Base-by-base conservation (phyloP, 768 basidiomycete species). In the Phaffia tasmanica region DNA sequence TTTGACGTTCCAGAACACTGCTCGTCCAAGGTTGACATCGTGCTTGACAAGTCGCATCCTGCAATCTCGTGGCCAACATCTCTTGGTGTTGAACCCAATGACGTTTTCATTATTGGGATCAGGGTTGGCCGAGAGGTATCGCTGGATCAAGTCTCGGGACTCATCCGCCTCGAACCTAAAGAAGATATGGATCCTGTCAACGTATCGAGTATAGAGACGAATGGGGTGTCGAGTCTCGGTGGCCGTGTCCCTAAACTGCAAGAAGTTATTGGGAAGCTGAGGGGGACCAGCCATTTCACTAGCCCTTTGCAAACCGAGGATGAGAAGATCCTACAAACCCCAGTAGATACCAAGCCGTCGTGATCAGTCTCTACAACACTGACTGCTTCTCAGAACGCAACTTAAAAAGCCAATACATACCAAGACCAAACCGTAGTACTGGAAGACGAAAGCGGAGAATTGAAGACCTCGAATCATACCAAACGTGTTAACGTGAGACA, bases 1-100 rank as follows among this genome's bases (percentile, higher is more conserved):
- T 79, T 97, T 95, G 76, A 98, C 89, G 74, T 99, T 98, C 95
- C 94, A 99, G 79, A 95, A 98, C 11, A 97, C 95, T 1, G 95
- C 95, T 69, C 95, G 84, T 25, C 94, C 95, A 55, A 99, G 81
- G 77, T 99, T 98, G 78, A 98, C 95, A 75, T 99, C 95, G 77
- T 99, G 95, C 78, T 99, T 99, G 81, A 95, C 94, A 65, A 99
- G 81, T 46, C 95, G 82, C 95, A 99, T 99, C 67, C 95, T 86
- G 76, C 95, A 99, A 78, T 99, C 95, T 71, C 93, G 83, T 48
- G 95, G 95, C 95, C 95, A 99, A 79, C 95, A 98, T 59, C 91
- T 86, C 78, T 94, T 95, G 81, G 97, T 98, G 80, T 97, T 97
- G 78, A 97, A 99, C 0, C 94, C 95, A 70, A 97, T 94, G 70